Evolutionary conservation across 768 basidiomycete species (phyloP), one percentile per base, ranked within the genome.

Genomic region (Podaxis sp.): DNA sequence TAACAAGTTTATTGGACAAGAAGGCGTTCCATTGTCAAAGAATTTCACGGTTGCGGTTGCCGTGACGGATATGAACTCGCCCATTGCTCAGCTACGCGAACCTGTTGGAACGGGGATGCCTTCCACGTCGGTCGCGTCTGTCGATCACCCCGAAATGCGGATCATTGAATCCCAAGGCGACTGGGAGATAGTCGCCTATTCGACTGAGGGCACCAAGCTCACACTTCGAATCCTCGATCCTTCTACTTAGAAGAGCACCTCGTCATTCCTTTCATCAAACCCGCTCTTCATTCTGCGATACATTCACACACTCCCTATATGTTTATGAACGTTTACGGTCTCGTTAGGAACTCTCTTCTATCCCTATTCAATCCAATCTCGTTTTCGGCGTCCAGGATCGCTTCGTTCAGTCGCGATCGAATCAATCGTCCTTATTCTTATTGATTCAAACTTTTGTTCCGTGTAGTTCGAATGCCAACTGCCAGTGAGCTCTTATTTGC

Each of bases 1-100:
- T 64, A 83, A 87, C 59, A 91, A 90, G 68, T 87, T 92, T 69
- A 79, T 82, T n/a, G 77, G 80, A 24, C 83, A 86, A 67, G 87
- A 87, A 71, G 81, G 80, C 53, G 66, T 86, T 48, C 76, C 79
- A 12, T 81, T 91, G 24, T 79, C 79, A 0, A 75, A 80, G 6
- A 73, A 78, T 0, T 91, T 91, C 69, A 79, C 78, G 7, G 73
- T 91, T 20, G 81, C 85, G 66, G 68, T 83, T 52, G 77, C 84
- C 59, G 79, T 80, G 38, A 68, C 60, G 36, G 68, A n/a, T 50
- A 57, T 62, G 56, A 53, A 48, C 37, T 51, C 58, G 49, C 57
- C 60, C 53, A 63, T 56, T 26, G 56, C 60, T 37, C 64, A 38
- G 38, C 30, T 50, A 53, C 58, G 24, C 56, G 33, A 58, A 38